Base-by-base conservation (phyloP, 192 early-diverging fungal species). In the Ambispora gerdemannii region DNA sequence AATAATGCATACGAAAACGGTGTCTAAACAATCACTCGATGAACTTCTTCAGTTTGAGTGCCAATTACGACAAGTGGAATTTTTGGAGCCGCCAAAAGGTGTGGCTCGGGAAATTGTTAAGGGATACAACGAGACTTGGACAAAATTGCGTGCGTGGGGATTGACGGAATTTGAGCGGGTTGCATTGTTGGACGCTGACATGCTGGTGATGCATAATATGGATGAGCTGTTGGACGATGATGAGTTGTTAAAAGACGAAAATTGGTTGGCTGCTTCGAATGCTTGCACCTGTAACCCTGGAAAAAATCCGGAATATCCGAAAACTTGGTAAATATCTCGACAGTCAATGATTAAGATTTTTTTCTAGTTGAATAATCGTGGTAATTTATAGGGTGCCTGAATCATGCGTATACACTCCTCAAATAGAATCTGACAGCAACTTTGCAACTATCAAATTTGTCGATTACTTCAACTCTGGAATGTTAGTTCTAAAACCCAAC, bases 191-290 rank as follows among this genome's bases (percentile, higher is more conserved):
- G 92, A 92, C 73, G 83, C 89, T 0, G 92, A 92, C 72, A 87
- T 87, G 75, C 65, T 91, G 17, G 80, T 86, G 0, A 56, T 81
- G 38, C 55, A 78, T 35, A 87, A 87, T 56, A 86, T 92, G 67
- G 90, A 91, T 63, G 81, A 82, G 35, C 43, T 93, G 3, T 87
- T 93, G 77, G n/a, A n/a, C n/a, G n/a, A n/a, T n/a, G n/a, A n/a
- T n/a, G 70, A 75, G 2, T 22, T 71, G 51, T 31, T 50, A 30
- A 50, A 83, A 22, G 50, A 34, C 6, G 49, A 74, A 24, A 60
- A 71, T 4, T 79, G 69, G 70, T 55, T 79, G 17, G 78, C 77
- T n/a, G 80, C 81, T 38, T 66, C 59, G 47, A 80, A 78, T 71
- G 81, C 81, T 15, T 82, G 81, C 55, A 78, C 77, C 2, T 82